Conservation (phyloP, 2,329 filamentous ascomycete genomes). For the Cordyceps militaris region DNA sequence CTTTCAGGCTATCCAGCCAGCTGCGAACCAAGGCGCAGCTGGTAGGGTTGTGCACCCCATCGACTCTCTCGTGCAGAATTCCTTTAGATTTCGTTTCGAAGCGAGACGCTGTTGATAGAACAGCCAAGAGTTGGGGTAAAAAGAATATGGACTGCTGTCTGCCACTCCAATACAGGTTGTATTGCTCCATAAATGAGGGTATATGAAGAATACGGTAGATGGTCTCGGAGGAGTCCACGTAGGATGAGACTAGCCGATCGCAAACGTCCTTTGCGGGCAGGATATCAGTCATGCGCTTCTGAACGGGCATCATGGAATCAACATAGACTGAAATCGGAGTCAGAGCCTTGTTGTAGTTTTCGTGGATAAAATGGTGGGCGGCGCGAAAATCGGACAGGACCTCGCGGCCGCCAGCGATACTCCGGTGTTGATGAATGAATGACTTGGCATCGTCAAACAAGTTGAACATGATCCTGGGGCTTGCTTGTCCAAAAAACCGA, state of each 20-base stretch:
- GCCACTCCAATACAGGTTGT: slow-evolving; percentile 46
- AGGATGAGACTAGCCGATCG: slow-evolving; percentile 42
- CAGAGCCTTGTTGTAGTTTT: slow-evolving; percentile 39
- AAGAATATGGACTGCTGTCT: slow-evolving; percentile 41
- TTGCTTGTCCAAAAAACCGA: slow-evolving; percentile 47
- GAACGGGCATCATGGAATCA: slow-evolving; percentile 51
- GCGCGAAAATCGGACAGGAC: slow-evolving; percentile 38
- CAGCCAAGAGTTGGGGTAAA: slow-evolving; percentile 45
- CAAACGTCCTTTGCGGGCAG: slow-evolving; percentile 44
- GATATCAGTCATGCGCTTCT: slow-evolving; percentile 51
- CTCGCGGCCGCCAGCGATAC: slow-evolving; percentile 34
- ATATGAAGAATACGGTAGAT: slow-evolving; percentile 48
- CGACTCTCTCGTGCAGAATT: slow-evolving; percentile 42
- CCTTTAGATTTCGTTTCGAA: slow-evolving; percentile 45
- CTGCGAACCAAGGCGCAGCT: slow-evolving; percentile 47
- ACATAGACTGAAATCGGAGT: slow-evolving; percentile 49
- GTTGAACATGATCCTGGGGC: slow-evolving; percentile 46
- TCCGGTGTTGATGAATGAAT: slow-evolving; percentile 38
- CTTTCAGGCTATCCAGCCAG: slow-evolving; percentile 46
- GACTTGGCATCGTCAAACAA: slow-evolving; percentile 49
- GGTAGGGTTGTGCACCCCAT: slow-evolving; percentile 50
- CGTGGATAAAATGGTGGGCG: slow-evolving; percentile 41
- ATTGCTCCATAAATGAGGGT: slow-evolving; percentile 44
- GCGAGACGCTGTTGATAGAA: slow-evolving; percentile 46
- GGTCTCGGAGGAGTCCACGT: slow-evolving; percentile 44